Evolutionary conservation across 75 land plant genomes (phyloP).

Genomic region (Ceratopteris richardii): DNA sequence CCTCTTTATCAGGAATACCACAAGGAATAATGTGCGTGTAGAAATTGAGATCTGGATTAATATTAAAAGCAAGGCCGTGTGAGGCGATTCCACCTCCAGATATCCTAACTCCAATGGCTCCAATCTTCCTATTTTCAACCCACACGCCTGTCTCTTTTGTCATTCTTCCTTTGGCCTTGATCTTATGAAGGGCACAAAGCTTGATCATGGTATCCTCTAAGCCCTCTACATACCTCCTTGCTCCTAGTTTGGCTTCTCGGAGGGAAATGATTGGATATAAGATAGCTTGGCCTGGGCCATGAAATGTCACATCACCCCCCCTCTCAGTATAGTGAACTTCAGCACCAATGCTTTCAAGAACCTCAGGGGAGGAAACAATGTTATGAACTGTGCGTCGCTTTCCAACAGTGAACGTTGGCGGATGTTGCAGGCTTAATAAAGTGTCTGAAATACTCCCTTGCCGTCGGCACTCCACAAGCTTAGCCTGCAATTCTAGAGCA

Average conservation of each 20-base stretch:
- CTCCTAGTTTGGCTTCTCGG: slow-evolving; percentile 59
- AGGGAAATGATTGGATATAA: slow-evolving; percentile 76
- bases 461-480: slow-evolving; percentile 47
- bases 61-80: slow-evolving; percentile 90
- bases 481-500: slow-evolving; percentile 60
- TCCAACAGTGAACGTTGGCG: slow-evolving; percentile 91
- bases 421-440: slow-evolving; percentile 72
- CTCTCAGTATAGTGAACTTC: slow-evolving; percentile 73
- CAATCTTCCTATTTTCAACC: slow-evolving; percentile 78
- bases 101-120: slow-evolving; percentile 85
- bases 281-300: slow-evolving; percentile 85
- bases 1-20: slow-evolving; percentile 79
- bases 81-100: slow-evolving; percentile 65
- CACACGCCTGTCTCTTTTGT: slow-evolving; percentile 72
- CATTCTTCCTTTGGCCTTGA: slow-evolving; percentile 52
- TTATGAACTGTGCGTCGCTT: slow-evolving; percentile 70
- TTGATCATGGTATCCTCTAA: slow-evolving; percentile 78
- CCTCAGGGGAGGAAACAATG: slow-evolving; percentile 44
- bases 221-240: slow-evolving; percentile 76
- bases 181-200: slow-evolving; percentile 49
- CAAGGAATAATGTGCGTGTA: slow-evolving; percentile 85
- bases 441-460: slow-evolving; percentile 41
- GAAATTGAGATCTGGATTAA: slow-evolving; percentile 63
- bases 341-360: slow-evolving; percentile 53
- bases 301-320: slow-evolving; percentile 93